Evolutionary conservation across 805 yeast species (phyloP).

Genomic region (Candida arabinofermentans): DNA sequence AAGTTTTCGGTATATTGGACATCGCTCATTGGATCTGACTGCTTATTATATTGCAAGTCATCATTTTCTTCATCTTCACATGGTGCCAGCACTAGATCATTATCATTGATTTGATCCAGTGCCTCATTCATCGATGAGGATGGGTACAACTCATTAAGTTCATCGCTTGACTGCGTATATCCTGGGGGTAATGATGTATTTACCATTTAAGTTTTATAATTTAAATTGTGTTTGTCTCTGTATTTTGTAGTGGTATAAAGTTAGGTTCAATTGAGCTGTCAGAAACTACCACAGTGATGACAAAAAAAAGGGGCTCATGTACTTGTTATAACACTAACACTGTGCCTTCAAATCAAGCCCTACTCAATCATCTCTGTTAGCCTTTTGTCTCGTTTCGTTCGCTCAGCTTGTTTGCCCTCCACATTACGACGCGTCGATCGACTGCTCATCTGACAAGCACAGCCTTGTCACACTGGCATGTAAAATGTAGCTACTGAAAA

Average conservation of each 20-base stretch:
- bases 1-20: background rate
- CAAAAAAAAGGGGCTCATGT: no score
- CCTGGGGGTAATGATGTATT: slow-evolving; percentile 9
- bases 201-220: background rate
- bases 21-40: background rate
- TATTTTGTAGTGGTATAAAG: no score
- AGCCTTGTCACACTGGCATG: no score
- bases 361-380: no score
- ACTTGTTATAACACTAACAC: no score
- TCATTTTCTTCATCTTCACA: slow-evolving; percentile 10
- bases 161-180: slow-evolving; percentile 5
- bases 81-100: slow-evolving; percentile 5
- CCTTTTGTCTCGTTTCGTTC: slow-evolving; percentile 7
- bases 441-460: no score
- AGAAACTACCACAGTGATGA: no score
- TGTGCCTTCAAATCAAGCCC: no score
- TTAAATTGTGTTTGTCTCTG: no score
- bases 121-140: slow-evolving; percentile 6
- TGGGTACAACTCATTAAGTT: slow-evolving; percentile 14
- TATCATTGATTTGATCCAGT: slow-evolving; percentile 5
- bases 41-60: background rate
- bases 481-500: no score
- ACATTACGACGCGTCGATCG: slow-evolving; percentile 8
- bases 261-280: no score
- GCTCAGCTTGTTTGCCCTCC: slow-evolving; percentile 1